A percentile compares a stretch with the other conserved stretches of the same genome.
phyloP scores from a whole-genome alignment of 192 early-diverging fungal species.

The Obelidium mucronatum region DNA sequence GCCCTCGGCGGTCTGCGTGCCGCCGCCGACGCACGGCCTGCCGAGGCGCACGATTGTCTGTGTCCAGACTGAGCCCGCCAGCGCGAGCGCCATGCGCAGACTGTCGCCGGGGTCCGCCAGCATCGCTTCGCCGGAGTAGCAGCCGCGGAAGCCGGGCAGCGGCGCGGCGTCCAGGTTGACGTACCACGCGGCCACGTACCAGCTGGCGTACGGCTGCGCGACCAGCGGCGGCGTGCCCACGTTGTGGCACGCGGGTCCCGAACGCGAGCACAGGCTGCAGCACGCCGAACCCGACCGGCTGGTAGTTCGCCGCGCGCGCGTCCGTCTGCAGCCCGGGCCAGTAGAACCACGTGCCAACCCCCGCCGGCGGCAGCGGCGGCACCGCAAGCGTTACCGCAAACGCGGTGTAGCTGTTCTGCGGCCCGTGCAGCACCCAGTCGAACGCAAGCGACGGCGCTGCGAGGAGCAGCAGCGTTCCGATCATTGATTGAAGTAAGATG shows the following conservation, averaged over 20 bases:
- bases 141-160: neutral
- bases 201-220: neutral
- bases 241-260: conserved; percentile 1
- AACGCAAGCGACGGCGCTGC: too few species aligned
- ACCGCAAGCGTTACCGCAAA: neutral
- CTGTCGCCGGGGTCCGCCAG: neutral
- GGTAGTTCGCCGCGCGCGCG: neutral
- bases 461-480: too few species aligned
- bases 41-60: neutral
- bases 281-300: conserved; percentile 6
- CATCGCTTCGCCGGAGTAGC: neutral
- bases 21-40: neutral
- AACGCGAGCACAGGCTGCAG: neutral
- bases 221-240: neutral
- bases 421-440: conserved; percentile 2
- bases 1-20: neutral
- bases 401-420: neutral
- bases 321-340: conserved; percentile 20
- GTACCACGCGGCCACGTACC: neutral
- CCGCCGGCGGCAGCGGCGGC: neutral
- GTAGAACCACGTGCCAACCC: conserved; percentile 1
- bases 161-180: neutral
- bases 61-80: neutral
- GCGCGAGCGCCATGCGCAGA: neutral
- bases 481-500: too few species aligned